Percentiles rank a stretch among this genome's conserved stretches.
These are phyloP conservation scores for Thinopyrum elongatum DNA, from an alignment of 176 grass and related monocot genomes.

Conservation along the genomic window DNA sequence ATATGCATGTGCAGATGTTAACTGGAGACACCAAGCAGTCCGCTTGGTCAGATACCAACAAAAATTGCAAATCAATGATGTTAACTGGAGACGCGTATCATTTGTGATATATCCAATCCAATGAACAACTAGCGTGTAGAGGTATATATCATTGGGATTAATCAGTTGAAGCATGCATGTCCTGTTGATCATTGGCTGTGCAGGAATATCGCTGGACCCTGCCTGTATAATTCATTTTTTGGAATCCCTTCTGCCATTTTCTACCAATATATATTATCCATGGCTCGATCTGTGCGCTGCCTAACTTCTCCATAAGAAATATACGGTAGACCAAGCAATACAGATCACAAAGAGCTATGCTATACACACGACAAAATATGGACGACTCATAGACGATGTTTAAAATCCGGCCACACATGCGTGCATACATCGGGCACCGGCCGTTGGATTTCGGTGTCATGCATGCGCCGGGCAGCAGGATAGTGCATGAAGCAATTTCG, in stretches of 20 bases:
- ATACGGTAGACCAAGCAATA: neutral
- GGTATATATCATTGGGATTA: neutral
- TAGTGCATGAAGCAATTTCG: no score
- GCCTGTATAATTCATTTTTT: neutral
- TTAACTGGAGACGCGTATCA: neutral
- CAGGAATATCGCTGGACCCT: neutral
- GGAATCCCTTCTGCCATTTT: neutral
- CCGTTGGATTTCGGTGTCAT: no score
- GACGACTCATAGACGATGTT: no score
- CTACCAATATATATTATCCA: neutral
- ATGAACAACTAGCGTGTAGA: neutral
- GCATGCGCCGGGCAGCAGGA: no score
- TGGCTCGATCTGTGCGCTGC: neutral
- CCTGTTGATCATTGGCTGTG: neutral
- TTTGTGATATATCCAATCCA: slow-evolving; percentile 18
- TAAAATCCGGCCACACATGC: no score
- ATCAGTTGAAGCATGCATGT: neutral
- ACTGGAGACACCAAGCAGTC: neutral
- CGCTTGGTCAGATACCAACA: no score
- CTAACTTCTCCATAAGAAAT: neutral
- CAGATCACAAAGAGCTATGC: no score
- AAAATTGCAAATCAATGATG: no score
- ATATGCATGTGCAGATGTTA: neutral
- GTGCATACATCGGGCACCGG: no score
- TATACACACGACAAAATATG: no score